phyloP scores from a whole-genome alignment of 352 stramenopile genomes.

The Ophiocytium majus region DNA sequence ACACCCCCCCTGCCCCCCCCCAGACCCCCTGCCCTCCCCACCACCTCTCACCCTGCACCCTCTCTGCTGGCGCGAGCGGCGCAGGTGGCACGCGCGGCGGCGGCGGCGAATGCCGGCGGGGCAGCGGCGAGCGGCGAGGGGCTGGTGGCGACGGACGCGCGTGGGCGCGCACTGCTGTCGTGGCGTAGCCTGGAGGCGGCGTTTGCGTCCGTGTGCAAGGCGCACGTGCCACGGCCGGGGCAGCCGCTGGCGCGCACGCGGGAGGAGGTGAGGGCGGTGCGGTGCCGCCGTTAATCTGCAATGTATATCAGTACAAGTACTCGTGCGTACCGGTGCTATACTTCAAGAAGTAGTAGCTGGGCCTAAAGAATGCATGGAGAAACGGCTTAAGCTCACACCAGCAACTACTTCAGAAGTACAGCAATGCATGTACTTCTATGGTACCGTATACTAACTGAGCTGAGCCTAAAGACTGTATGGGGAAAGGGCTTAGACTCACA shows the following conservation, averaged over 20 bases:
- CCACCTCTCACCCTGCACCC: background rate
- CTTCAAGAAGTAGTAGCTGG: too few relatives aligned
- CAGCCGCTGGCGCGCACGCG: constrained; percentile 51
- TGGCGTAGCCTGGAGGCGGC: constrained; percentile 50
- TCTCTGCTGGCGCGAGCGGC: background rate
- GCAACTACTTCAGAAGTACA: too few relatives aligned
- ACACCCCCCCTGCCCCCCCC: background rate
- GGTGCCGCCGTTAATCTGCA: background rate
- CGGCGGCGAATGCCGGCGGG: background rate
- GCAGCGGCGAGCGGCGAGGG: background rate
- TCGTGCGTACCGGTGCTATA: too few relatives aligned
- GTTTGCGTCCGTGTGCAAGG: constrained; percentile 55
- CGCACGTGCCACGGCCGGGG: constrained; percentile 47
- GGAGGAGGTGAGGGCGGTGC: constrained; percentile 49
- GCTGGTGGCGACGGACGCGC: background rate
- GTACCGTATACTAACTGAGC: too few relatives aligned
- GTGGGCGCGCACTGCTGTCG: constrained; percentile 49
- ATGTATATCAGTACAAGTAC: too few relatives aligned
- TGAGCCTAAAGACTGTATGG: too few relatives aligned
- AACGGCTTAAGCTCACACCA: too few relatives aligned
- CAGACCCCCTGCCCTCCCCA: too few relatives aligned
- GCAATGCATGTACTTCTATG: too few relatives aligned
- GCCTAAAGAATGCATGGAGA: too few relatives aligned
- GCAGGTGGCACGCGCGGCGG: constrained; percentile 6
- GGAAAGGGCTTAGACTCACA: too few relatives aligned